Conservation (phyloP, 441 rosid species). For the Bruguiera hainesii region DNA sequence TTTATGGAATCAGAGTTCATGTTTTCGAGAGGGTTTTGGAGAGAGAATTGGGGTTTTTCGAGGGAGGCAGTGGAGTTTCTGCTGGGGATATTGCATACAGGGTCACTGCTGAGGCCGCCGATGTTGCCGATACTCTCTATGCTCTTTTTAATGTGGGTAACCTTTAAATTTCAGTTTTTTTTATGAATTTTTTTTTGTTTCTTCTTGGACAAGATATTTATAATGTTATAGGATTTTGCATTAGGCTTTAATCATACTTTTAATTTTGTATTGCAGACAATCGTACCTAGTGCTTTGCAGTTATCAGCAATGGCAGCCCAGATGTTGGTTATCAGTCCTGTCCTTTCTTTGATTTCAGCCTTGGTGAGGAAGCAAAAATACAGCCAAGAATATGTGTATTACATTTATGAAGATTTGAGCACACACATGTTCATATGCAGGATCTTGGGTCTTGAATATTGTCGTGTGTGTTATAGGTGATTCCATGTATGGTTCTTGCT, state of each 20-base stretch:
- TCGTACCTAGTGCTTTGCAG: conserved; percentile 73
- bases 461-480: conserved; percentile 41
- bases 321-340: conserved; percentile 82
- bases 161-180: not conserved
- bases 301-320: conserved; percentile 71
- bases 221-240: not conserved
- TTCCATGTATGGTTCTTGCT: conserved; percentile 68
- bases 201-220: not conserved
- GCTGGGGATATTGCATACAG: conserved; percentile 78
- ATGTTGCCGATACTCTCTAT: conserved; percentile 67
- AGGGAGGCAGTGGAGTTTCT: conserved; percentile 62
- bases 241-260: conserved; percentile 14
- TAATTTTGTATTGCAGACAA: conserved; percentile 46
- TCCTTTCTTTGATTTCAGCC: conserved; percentile 65
- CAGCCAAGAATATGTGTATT: not conserved
- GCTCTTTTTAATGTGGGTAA: conserved; percentile 76
- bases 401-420: not conserved
- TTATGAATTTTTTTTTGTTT: not conserved
- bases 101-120: conserved; percentile 81
- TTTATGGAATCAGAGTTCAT: conserved; percentile 50
- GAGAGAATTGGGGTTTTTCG: conserved; percentile 71
- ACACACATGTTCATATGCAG: not conserved
- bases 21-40: conserved; percentile 61
- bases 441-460: conserved; percentile 11
- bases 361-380: conserved; percentile 40